These are phyloP conservation scores for Penicillium paradoxum DNA, from an alignment of 495 filamentous ascomycete genomes.

Conservation along the genomic window DNA sequence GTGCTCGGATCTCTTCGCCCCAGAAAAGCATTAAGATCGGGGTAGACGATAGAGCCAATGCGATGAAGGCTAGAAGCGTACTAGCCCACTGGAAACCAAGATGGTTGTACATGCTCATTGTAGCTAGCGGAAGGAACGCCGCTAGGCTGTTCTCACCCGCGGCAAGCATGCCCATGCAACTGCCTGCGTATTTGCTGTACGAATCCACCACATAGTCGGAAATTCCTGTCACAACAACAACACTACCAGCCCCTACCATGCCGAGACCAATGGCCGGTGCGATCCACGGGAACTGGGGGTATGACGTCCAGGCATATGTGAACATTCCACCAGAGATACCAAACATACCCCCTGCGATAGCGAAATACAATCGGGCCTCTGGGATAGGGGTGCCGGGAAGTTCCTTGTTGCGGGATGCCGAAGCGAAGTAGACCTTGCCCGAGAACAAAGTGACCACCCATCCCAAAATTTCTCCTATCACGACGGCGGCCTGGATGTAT, in stretches of 20 bases:
- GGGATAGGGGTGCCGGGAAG: constrained; percentile 30
- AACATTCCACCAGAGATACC: constrained; percentile 37
- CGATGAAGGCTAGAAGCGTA: constrained; percentile 28
- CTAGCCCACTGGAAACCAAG: constrained; percentile 37
- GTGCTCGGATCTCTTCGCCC: constrained; percentile 25
- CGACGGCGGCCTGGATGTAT: constrained; percentile 37
- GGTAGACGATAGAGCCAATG: constrained; percentile 18
- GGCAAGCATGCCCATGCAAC: constrained; percentile 19
- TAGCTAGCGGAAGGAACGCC: constrained; percentile 29
- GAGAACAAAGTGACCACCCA: constrained; percentile 25
- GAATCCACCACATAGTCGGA: constrained; percentile 25
- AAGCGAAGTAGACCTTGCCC: constrained; percentile 26
- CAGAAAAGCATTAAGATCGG: constrained; percentile 27
- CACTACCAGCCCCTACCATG: constrained; percentile 28
- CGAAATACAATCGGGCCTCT: constrained; percentile 34
- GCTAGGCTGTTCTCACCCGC: constrained; percentile 23
- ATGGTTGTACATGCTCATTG: constrained; percentile 27
- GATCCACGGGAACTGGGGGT: constrained; percentile 31
- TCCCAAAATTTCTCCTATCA: constrained; percentile 31
- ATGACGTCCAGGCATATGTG: constrained; percentile 37
- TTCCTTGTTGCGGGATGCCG: constrained; percentile 28
- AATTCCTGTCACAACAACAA: constrained; percentile 17
- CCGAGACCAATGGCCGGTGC: constrained; percentile 35
- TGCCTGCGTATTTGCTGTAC: constrained; percentile 25
- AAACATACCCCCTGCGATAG: constrained; percentile 27